Percentiles rank a stretch among this genome's conserved stretches.
These are phyloP conservation scores for Aspergillus terreus DNA, from an alignment of 2,329 filamentous ascomycete species.

Conservation along the genomic window DNA sequence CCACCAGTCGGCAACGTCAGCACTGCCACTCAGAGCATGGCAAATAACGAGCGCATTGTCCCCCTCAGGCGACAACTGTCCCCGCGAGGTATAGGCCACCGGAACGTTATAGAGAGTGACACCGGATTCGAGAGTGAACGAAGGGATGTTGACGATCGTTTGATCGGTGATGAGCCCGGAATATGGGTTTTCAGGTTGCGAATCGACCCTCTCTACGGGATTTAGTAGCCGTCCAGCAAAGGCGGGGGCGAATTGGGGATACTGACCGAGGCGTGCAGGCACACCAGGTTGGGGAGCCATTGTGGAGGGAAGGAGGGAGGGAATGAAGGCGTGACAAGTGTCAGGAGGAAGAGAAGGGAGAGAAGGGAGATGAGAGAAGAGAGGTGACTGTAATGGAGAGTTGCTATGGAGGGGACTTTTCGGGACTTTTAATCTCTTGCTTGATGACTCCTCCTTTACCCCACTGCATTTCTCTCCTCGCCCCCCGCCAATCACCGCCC, in stretches of 20 bases:
- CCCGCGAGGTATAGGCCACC: slow-evolving; percentile 62
- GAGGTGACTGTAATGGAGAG: neutral
- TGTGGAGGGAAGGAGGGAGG: neutral
- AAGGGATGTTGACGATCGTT: slow-evolving; percentile 78
- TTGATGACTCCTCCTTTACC: neutral
- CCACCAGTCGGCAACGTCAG: slow-evolving; percentile 57
- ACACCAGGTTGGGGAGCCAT: slow-evolving; percentile 24
- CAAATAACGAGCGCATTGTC: slow-evolving; percentile 64
- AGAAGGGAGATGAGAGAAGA: neutral
- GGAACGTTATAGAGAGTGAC: slow-evolving; percentile 73
- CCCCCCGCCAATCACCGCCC: neutral
- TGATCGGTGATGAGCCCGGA: slow-evolving; percentile 82
- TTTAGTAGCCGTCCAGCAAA: slow-evolving; percentile 46
- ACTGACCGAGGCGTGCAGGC: slow-evolving; percentile 37
- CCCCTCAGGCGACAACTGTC: slow-evolving; percentile 51
- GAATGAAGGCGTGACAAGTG: neutral
- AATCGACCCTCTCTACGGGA: slow-evolving; percentile 52
- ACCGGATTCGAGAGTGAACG: slow-evolving; percentile 90
- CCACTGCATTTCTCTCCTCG: neutral
- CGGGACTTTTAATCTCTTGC: neutral
- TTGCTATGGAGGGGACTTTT: neutral
- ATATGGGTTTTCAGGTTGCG: slow-evolving; percentile 90
- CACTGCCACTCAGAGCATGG: slow-evolving; percentile 53
- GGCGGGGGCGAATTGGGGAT: slow-evolving; percentile 8
- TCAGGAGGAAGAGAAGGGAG: neutral